These are phyloP conservation scores for Cystobasidium pallidum DNA, from an alignment of 1,284 basidiomycete species.

Conservation along the genomic window DNA sequence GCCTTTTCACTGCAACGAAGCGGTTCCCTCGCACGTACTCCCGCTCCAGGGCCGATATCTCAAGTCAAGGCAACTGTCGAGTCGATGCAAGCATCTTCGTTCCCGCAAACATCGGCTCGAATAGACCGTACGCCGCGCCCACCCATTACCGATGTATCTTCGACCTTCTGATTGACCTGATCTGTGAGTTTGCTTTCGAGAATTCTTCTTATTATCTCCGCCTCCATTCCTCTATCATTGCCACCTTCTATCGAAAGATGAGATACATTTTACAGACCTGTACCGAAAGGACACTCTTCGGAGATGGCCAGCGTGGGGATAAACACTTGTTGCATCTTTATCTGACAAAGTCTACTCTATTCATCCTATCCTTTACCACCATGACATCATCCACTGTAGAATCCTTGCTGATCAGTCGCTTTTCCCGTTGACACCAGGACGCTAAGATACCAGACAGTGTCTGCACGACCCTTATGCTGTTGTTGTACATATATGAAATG, in stretches of 20 bases:
- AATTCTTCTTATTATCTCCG: constrained; percentile 57
- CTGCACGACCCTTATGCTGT: neutral
- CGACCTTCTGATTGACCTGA: constrained; percentile 58
- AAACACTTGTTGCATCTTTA: constrained; percentile 39
- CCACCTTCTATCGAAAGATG: constrained; percentile 52
- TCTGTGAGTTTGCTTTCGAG: neutral
- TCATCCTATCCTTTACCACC: neutral
- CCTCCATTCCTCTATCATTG: constrained; percentile 21
- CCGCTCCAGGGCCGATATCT: constrained; percentile 48
- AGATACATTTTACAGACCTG: constrained; percentile 61
- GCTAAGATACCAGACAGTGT: neutral
- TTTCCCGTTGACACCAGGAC: no score
- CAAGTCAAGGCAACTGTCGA: constrained; percentile 55
- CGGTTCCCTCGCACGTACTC: neutral
- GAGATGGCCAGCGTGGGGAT: constrained; percentile 49
- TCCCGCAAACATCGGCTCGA: constrained; percentile 2
- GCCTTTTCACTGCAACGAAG: neutral
- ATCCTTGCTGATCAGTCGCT: neutral
- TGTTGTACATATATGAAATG: constrained; percentile 3
- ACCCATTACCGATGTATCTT: constrained; percentile 48
- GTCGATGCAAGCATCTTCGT: constrained; percentile 47
- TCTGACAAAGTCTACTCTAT: constrained; percentile 15
- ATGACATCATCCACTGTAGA: no score
- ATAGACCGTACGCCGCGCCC: constrained; percentile 49
- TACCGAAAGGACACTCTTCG: constrained; percentile 59